phyloP scores from a whole-genome alignment of 768 basidiomycete species.

The Naganishia kalamii region DNA sequence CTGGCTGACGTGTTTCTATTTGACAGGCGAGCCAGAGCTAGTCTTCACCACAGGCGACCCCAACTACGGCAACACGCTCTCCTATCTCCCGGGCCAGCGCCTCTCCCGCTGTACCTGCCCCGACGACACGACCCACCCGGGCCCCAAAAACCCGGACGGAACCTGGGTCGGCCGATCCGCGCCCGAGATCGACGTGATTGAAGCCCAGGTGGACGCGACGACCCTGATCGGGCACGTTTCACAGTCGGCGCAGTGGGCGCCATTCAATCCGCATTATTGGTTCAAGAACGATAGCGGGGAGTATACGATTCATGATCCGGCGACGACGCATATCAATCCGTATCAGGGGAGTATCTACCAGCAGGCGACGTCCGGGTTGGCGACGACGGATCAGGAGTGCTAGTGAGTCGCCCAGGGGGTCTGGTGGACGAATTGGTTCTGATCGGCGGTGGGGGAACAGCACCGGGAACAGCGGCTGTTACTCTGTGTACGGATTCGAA shows the following conservation, averaged over 20 bases:
- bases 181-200: constrained; percentile 86
- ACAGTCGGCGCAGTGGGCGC: constrained; percentile 66
- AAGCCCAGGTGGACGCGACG: constrained; percentile 55
- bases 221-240: constrained; percentile 59
- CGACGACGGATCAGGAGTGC: constrained; percentile 65
- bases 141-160: constrained; percentile 70
- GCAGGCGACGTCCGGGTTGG: constrained; percentile 70
- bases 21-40: constrained; percentile 53
- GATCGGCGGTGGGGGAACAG: constrained; percentile 18
- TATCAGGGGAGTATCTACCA: constrained; percentile 66
- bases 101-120: constrained; percentile 82
- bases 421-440: neutral
- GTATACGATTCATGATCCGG: constrained; percentile 55
- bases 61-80: constrained; percentile 55
- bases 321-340: constrained; percentile 30
- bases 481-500: constrained; percentile 70
- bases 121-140: constrained; percentile 72
- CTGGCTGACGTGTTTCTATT: too few species aligned
- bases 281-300: constrained; percentile 53
- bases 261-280: constrained; percentile 67
- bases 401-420: constrained; percentile 52
- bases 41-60: constrained; percentile 61
- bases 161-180: constrained; percentile 72
- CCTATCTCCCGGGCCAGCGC: constrained; percentile 80
- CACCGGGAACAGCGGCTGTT: constrained; percentile 52